These are phyloP conservation scores for Fusarium concolor DNA, from an alignment of 2,329 filamentous ascomycete genomes.

Conservation along the genomic window DNA sequence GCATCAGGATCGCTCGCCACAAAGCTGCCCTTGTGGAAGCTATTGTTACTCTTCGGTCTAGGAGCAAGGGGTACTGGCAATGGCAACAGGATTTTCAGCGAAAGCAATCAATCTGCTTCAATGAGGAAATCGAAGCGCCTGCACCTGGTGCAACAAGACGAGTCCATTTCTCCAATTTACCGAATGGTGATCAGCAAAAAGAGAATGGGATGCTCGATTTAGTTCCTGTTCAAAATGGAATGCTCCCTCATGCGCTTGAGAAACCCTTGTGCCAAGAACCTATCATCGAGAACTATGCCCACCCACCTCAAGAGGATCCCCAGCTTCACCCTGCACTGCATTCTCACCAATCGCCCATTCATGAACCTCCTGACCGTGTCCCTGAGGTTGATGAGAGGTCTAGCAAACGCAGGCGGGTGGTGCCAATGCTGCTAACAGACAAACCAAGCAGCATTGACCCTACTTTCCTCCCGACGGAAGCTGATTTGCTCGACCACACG, in stretches of 20 bases:
- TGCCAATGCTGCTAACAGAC: slow-evolving; percentile 42
- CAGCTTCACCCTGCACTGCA: background rate
- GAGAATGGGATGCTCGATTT: background rate
- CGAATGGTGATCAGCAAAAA: background rate
- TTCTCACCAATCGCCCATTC: background rate
- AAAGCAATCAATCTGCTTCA: slow-evolving; percentile 28
- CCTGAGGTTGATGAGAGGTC: slow-evolving; percentile 20
- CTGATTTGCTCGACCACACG: slow-evolving; percentile 27
- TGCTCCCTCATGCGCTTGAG: background rate
- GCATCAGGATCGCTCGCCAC: slow-evolving; percentile 68
- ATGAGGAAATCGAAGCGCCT: slow-evolving; percentile 17
- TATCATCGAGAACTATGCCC: background rate
- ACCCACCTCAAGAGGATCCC: background rate
- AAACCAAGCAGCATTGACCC: slow-evolving; percentile 26
- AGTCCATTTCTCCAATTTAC: background rate
- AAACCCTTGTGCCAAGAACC: background rate
- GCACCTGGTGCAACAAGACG: background rate
- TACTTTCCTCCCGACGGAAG: slow-evolving; percentile 45
- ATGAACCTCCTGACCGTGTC: background rate
- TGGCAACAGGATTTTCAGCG: slow-evolving; percentile 46
- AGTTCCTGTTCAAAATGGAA: background rate
- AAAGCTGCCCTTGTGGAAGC: slow-evolving; percentile 68
- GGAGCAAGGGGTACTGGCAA: slow-evolving; percentile 61
- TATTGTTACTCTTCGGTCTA: slow-evolving; percentile 65
- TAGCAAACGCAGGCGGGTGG: slow-evolving; percentile 46